Base-by-base conservation (phyloP, 2,329 filamentous ascomycete species). In the Septoria petroselini region DNA sequence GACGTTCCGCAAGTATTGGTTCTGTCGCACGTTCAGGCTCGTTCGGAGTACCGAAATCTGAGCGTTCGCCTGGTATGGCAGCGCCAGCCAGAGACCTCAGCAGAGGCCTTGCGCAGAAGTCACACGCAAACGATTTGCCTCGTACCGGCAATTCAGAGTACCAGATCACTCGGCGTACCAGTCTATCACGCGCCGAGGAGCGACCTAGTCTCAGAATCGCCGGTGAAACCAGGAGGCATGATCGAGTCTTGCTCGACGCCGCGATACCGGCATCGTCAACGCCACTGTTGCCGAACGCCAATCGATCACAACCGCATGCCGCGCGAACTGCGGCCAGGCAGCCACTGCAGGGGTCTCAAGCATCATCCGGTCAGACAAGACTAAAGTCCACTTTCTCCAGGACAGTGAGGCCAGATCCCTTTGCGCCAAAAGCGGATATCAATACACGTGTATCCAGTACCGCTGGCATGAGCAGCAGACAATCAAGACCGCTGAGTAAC, bases 351-450 rank as follows among this genome's bases (percentile, higher is more conserved):
- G 17, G 6, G 12, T 12, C 30, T 12, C 30, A 15, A n/a, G n/a
- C n/a, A 12, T 33, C 30, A 4, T 33, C 35, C 17, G 35, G 12
- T n/a, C 43, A 9, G 6, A 2, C 25, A 31, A 47, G 12, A 39
- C 15, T 29, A 15, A 47, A 18, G 25, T 39, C 34, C 9, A 39
- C 43, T 12, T 48, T 48, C 29, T 17, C 50, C 21, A 48, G 40
- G 23, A 41, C 29, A 12, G 33, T 27, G n/a, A 39, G 50, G n/a
- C 50, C 50, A 8, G 44, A 48, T 29, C 50, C 39, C 8, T 52
- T 52, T 9, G 50, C 33, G 17, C 44, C 44, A n/a, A 48, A 43
- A 19, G 31, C 39, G 12, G 50, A 44, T 19, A 41, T 31, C 7
- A 34, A 15, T 18, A 52, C 50, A 21, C 44, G 50, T 17, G 25